Base-by-base conservation (phyloP, 345 rosid species). In the Syzygium aqueum region DNA sequence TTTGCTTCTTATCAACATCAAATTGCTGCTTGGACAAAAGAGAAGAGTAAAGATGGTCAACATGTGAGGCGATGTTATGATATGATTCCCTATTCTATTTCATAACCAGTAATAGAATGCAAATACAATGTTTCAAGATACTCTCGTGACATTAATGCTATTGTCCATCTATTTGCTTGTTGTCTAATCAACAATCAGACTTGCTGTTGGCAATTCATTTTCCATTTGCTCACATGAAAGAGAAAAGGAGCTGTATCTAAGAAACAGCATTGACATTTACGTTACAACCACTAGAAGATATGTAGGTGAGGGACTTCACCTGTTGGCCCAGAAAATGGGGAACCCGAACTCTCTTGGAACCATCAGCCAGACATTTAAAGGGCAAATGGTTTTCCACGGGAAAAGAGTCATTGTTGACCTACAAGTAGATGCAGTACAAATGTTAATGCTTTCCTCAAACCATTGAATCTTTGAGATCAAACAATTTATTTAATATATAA, bases 321-420 rank as follows among this genome's bases (percentile, higher is more conserved):
- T 95, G 96, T 84, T 92, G 92, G 86, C 90, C 89, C 23, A 92
- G 56, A 88, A 89, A 91, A 88, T 90, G 91, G 22, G 95, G 95
- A 87, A 95, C 96, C 53, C 89, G 94, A 50, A 97, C 91, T 91
- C 99, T 94, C 92, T 97, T 97, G 12, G 98, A 97, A 51, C 96
- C 95, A 92, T 97, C 99, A 8, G 98, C 96, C 88, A 94, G 89
- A 23, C 96, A 98, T 90, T 95, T 97, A 78, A 84, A 88, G 59
- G 95, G 94, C 90, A 92, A 89, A 87, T 93, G 93, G 88, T 89
- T 90, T 90, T 94, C 99, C 67, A 84, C 22, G 17, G 89, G 86
- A 30, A 88, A 89, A 4, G 28, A 86, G 85, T 90, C 89, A 50
- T 92, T 88, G 5, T 89, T 91, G 49, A 95, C 95, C 99, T 97